Base-by-base conservation (phyloP, 768 basidiomycete species). In the Aureoboletus auriporus region DNA sequence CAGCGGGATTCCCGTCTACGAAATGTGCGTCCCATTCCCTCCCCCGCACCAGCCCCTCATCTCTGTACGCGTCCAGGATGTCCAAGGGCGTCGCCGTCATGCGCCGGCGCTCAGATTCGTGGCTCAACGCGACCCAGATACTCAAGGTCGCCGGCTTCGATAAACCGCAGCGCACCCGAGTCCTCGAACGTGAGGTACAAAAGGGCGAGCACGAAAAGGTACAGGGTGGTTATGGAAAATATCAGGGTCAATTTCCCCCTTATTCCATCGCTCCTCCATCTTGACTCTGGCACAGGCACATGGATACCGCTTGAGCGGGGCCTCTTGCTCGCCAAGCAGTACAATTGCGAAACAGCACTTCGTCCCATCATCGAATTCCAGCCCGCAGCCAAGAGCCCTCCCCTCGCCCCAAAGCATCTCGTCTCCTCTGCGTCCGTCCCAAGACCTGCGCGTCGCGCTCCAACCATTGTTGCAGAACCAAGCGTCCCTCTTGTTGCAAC, bases 161-260 rank as follows among this genome's bases (percentile, higher is more conserved):
- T 73, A 99, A 99, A 67, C 96, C 96, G 1, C 96, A 98, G 65
- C 77, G 96, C 42, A 99, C 96, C 50, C 84, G 96, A 46, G 94
- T 99, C 13, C 78, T 99, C 38, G 96, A 99, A 69, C 82, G 96
- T 56, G 96, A 99, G 70, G 86, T 99, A 7, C 96, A 99, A 67
- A 98, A 98, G 66, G 96, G 94, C 26, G 90, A 93, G 59, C 96
- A 99, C 68, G 95, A 98, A 71, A 99, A 99, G 67, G 94, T 99
- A 0, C 96, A 99, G 68, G 96, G 96, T 20, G 96, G 96, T 3
- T 99, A 98, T 68, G 96, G 96, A 57, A 99, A 99, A 71, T 98
- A 98, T 65, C 96, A 99, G 77, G 96, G 96, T 94, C 43, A 53
- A 79, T 60, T n/a, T 49, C 46, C 49, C 13, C 53, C 17, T 30